Base-by-base conservation (phyloP, 2,329 filamentous ascomycete genomes). In the Penicillium paneum region DNA sequence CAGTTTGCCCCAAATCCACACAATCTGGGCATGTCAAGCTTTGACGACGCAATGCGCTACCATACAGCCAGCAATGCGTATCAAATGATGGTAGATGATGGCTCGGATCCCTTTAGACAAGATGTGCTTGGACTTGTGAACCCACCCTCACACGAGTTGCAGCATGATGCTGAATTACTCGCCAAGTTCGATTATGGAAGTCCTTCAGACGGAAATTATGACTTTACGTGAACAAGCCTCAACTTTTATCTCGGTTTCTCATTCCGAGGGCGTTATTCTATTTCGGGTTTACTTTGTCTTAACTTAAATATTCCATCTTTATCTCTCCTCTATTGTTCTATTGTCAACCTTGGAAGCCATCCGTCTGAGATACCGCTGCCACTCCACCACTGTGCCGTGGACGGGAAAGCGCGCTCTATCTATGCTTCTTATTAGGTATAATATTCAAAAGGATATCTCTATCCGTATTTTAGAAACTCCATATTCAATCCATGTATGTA, bases 11-110 rank as follows among this genome's bases (percentile, higher is more conserved):
- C 71, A 19, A 63, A 62, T 6, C 50, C 67, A 1, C 70, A 73
- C 35, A 63, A 55, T 38, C 58, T 76, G 45, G 61, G 65, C 21
- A 65, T 70, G 39, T 55, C 67, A 5, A 69, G 65, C 41, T 76
- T 75, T 58, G 72, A 74, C 35, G 72, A 73, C 39, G 63, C 71
- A 21, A 67, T 75, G 54, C 71, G 73, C 24, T 71, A 72, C 46
- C 71, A 73, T 49, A 63, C 69, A 13, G 61, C 67, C 10, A 65
- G 54, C 45, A 70, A 70, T 49, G 73, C 73, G 35, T 76, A 75
- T 52, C 71, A 74, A 53, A 71, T 75, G 63, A 73, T 75, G 68
- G 72, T 75, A 21, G 71, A 75, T 38, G 73, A 75, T 49, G 65
- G 67, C 8, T 71, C 73, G 13, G 72, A 74, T 47, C 60, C 70